These are phyloP conservation scores for Ceratocystis huliohia DNA, from an alignment of 2,329 filamentous ascomycete species.

Conservation along the genomic window DNA sequence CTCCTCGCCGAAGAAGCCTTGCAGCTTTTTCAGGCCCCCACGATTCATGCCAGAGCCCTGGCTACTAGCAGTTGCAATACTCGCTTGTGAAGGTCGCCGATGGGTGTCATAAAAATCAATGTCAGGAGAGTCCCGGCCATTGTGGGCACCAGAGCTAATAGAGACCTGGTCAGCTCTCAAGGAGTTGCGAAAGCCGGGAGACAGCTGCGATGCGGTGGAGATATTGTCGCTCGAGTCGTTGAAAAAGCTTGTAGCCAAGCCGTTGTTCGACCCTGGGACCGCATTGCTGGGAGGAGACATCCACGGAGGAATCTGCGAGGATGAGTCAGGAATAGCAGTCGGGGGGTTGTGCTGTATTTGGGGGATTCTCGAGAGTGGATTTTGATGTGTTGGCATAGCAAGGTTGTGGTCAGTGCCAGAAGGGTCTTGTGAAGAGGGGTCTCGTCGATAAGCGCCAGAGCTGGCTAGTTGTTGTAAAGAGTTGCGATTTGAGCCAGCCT, in stretches of 20 bases:
- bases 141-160: conserved; percentile 25
- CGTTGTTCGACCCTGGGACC: conserved; percentile 25
- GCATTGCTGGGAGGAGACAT: conserved; percentile 31
- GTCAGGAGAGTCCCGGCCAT: conserved; percentile 46
- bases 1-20: conserved; percentile 88
- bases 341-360: conserved; percentile 48
- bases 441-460: conserved; percentile 5
- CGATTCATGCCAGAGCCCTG: conserved; percentile 61
- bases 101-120: conserved; percentile 42
- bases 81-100: conserved; percentile 75
- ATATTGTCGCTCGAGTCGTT: conserved; percentile 64
- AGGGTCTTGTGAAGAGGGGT: conserved; percentile 39
- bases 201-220: conserved; percentile 50
- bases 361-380: conserved; percentile 32
- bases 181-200: conserved; percentile 48
- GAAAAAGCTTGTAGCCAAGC: conserved; percentile 50
- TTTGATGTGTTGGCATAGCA: background rate
- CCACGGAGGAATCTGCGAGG: conserved; percentile 47
- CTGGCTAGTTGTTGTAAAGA: conserved; percentile 25
- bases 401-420: conserved; percentile 31
- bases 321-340: conserved; percentile 40
- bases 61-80: conserved; percentile 74
- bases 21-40: conserved; percentile 67
- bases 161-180: conserved; percentile 18
- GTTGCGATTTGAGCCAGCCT: conserved; percentile 28